These are phyloP conservation scores for Albizia julibrissin DNA, from an alignment of 306 rosid species.

Conservation along the genomic window DNA sequence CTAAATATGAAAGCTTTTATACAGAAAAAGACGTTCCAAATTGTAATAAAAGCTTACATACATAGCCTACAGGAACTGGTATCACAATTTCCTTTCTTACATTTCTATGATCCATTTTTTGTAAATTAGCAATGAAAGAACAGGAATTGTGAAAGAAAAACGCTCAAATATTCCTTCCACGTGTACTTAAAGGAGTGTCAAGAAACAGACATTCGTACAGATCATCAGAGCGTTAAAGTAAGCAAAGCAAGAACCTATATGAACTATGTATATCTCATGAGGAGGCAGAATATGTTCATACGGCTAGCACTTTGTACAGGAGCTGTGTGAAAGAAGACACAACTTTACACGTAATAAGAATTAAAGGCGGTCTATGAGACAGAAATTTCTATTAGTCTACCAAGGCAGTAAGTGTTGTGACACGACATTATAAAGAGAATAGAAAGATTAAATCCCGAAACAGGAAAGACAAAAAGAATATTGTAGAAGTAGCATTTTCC, in stretches of 20 bases:
- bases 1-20: background rate
- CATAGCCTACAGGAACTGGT: background rate
- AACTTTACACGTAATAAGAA: background rate
- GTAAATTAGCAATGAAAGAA: background rate
- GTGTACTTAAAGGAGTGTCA: background rate
- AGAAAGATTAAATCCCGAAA: background rate
- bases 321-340: background rate
- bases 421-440: too few species aligned
- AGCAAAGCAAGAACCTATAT: background rate
- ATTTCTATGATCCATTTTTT: constrained; percentile 1
- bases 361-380: background rate
- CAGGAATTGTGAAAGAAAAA: background rate
- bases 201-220: background rate
- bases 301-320: background rate
- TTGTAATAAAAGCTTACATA: background rate
- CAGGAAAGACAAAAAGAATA: background rate
- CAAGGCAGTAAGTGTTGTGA: too few species aligned
- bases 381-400: background rate
- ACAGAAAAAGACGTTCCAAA: background rate
- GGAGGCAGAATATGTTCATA: background rate
- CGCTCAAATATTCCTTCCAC: background rate
- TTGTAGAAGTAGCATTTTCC: background rate
- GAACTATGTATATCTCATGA: background rate
- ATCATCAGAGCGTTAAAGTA: background rate
- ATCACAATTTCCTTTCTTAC: background rate